Evolutionary conservation across 2,329 filamentous ascomycete species (phyloP).

Genomic region (Phialophora tarda): DNA sequence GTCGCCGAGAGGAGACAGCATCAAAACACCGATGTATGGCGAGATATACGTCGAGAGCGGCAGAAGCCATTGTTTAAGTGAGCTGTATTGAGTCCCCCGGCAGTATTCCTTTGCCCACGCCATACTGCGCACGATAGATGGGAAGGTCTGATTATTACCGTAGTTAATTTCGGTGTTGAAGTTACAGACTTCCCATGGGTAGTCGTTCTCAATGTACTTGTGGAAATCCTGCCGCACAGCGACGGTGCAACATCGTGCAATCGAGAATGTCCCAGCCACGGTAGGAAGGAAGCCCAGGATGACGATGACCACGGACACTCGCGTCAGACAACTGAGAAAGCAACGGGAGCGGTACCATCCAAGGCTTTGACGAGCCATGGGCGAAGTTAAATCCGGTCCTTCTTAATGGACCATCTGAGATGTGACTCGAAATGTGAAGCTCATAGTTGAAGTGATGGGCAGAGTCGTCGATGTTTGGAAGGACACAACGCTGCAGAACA

Average conservation of each 20-base stretch:
- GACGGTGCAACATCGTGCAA: neutral
- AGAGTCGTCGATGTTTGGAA: too few species aligned
- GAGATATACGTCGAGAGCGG: slow-evolving; percentile 1
- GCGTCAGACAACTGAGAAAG: neutral
- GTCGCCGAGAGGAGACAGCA: slow-evolving; percentile 1
- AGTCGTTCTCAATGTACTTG: neutral
- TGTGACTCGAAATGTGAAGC: too few species aligned
- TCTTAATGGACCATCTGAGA: too few species aligned
- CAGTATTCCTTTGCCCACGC: slow-evolving; percentile 1
- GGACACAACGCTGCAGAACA: too few species aligned
- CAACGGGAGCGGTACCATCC: neutral
- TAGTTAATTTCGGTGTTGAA: neutral
- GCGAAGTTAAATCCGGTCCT: too few species aligned
- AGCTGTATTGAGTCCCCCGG: neutral
- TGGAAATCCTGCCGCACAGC: slow-evolving; percentile 1
- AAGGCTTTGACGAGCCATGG: too few species aligned
- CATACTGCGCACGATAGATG: neutral
- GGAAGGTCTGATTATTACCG: neutral
- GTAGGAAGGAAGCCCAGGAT: neutral
- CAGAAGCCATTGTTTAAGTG: neutral
- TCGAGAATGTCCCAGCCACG: neutral
- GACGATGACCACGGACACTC: neutral
- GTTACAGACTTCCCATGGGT: neutral
- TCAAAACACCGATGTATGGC: neutral
- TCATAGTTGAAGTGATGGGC: too few species aligned